These are phyloP conservation scores for Mariannaea elegans DNA, from an alignment of 2,329 filamentous ascomycete genomes.

Conservation along the genomic window DNA sequence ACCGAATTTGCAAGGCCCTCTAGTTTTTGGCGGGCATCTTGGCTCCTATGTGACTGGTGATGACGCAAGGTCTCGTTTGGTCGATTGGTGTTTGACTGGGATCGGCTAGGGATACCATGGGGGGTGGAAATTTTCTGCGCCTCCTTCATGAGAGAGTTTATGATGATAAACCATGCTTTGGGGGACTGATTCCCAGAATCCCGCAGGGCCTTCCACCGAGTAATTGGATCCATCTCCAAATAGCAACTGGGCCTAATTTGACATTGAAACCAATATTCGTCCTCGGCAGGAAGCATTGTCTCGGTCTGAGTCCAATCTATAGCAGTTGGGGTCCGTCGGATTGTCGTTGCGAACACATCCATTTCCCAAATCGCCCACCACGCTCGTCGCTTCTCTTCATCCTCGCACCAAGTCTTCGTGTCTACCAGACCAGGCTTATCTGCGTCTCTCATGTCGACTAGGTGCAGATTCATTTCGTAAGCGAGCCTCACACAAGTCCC, in stretches of 20 bases:
- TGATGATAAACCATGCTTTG: slow-evolving; percentile 50
- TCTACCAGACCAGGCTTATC: background rate
- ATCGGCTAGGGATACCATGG: slow-evolving; percentile 28
- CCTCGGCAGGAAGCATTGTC: slow-evolving; percentile 46
- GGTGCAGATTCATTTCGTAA: slow-evolving; percentile 48
- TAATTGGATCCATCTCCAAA: slow-evolving; percentile 41
- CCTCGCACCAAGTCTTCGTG: slow-evolving; percentile 29
- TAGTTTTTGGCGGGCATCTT: slow-evolving; percentile 36
- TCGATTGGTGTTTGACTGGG: background rate
- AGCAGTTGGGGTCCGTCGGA: slow-evolving; percentile 47
- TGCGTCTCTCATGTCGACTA: slow-evolving; percentile 30
- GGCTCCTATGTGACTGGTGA: background rate
- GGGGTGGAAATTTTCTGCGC: slow-evolving; percentile 46
- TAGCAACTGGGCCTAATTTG: slow-evolving; percentile 39
- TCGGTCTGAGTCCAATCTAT: slow-evolving; percentile 48
- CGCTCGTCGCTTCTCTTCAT: slow-evolving; percentile 49
- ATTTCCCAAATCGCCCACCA: slow-evolving; percentile 56
- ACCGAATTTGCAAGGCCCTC: slow-evolving; percentile 44
- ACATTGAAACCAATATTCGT: slow-evolving; percentile 45
- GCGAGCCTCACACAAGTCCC: slow-evolving; percentile 41
- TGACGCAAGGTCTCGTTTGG: background rate
- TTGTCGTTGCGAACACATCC: slow-evolving; percentile 52
- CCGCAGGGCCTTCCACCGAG: slow-evolving; percentile 44
- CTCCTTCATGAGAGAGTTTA: slow-evolving; percentile 50
- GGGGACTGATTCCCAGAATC: slow-evolving; percentile 43